Evolutionary conservation across 2,329 filamentous ascomycete species (phyloP), one percentile per base, ranked within the genome.

Genomic region (Aspergillus fijiensis): DNA sequence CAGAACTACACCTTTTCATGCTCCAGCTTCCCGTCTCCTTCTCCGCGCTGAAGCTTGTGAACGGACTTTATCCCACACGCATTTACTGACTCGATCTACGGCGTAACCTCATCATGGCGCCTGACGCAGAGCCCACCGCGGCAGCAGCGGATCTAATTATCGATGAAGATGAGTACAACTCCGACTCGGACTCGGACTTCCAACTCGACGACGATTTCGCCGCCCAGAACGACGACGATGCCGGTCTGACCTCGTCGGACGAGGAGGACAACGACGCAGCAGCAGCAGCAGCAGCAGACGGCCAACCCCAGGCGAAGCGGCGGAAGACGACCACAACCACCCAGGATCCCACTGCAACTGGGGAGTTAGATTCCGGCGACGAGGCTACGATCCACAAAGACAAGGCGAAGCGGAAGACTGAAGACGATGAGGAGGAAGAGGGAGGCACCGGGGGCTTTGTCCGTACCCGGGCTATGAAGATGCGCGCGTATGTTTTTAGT

Each of bases 371-470:
- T 60, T 85, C 83, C 9, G 84, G 84, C 3, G 84, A 86, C 65
- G 84, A 85, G 65, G 79, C 74, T 7, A 85, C 81, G n/a, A 84
- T 85, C 48, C 74, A 74, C 57, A 82, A 80, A 62, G 79, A 76
- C 16, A 78, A 77, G 59, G 71, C 73, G 54, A 78, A 70, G 64
- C 73, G 70, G 58, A 81, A 77, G 64, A 72, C 71, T 47, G 77
- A 75, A 66, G 76, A 74, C 56, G 73, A 76, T 55, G 74, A 76
- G n/a, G 77, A 79, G 55, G 73, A 72, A 4, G 80, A 77, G 57
- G 80, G 76, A 14, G 82, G 78, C 5, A 74, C 79, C 21, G 81
- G 81, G 10, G 81, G 81, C 0, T 79, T 84, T 62, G 80, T 85
- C 33, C 80, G 80, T 64, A 85, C 84, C 23, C 74, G 84, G 52